Evolutionary conservation across 1,284 basidiomycete genomes (phyloP), one percentile per base, ranked within the genome.

Genomic region (Microbotryum saponariae): DNA sequence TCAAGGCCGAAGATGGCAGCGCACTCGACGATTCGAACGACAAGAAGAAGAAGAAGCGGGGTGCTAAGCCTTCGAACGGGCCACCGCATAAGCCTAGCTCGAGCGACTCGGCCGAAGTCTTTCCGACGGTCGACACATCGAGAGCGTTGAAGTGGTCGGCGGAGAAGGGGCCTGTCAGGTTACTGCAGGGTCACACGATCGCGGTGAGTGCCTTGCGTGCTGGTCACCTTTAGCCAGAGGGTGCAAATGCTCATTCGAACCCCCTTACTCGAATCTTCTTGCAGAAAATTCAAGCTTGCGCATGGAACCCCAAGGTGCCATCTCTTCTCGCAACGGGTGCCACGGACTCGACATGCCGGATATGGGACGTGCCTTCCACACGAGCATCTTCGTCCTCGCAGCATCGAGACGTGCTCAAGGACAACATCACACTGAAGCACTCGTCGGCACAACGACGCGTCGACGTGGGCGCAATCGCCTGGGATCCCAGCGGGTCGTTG

Each of bases 201-300:
- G 29, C 67, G n/a, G 68, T 70, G 9, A 46, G 60, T 60, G 29
- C 2, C 46, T 1, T 42, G 23, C 53, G 45, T 7, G 20, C 23
- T 16, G 14, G 42, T 46, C 7, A 31, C 31, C 31, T 44, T 2
- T 18, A 29, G 48, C 14, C 20, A 6, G 18, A 29, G 56, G 23
- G 33, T 25, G 25, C 9, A 87, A 89, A 70, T 88, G 18, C 51
- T 31, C 29, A 52, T 42, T 42, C 37, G 4, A 23, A 10, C 37
- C 23, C 42, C 54, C 9, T 44, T 31, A 44, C 57, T 53, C 54
- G 14, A n/a, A 8, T 0, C n/a, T 6, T 3, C 14, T 6, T 49
- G 14, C 60, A 85, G 83, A 69, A 89, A 86, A 85, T 90, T 3
- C 90, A 89, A 63, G 83, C 87, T 8, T 87, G 86, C 63, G 81